These are phyloP conservation scores for Sphaerulina vaccinii DNA, from an alignment of 2,329 filamentous ascomycete genomes.

Conservation along the genomic window DNA sequence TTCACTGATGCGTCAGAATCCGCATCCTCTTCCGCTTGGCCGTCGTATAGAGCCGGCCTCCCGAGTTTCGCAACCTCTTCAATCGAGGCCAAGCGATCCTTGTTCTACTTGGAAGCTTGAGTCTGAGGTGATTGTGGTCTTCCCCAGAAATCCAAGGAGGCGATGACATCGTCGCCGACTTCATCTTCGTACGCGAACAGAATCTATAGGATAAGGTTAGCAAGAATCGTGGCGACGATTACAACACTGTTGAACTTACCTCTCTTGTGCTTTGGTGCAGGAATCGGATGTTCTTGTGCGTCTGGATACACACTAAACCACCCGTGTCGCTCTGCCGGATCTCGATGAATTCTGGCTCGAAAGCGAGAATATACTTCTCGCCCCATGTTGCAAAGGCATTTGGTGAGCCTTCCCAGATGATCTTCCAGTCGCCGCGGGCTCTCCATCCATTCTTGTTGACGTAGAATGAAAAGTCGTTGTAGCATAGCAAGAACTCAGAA, in stretches of 20 bases:
- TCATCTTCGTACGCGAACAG: conserved; percentile 98
- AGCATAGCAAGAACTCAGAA: conserved; percentile 95
- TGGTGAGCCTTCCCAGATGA: conserved; percentile 94
- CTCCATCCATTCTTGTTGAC: conserved; percentile 98
- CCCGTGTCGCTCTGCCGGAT: conserved; percentile 93
- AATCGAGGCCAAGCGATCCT: too few species aligned
- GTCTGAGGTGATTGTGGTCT: conserved; percentile 24
- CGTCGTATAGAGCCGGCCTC: not conserved
- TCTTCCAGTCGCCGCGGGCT: conserved; percentile 91
- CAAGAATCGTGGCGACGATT: not conserved
- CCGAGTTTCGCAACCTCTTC: too few species aligned
- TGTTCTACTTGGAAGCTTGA: conserved; percentile 21
- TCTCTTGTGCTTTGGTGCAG: conserved; percentile 90
- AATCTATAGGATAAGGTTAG: conserved; percentile 61
- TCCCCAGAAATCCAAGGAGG: conserved; percentile 94
- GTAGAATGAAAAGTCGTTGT: conserved; percentile 98
- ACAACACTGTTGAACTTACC: conserved; percentile 56
- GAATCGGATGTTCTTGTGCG: conserved; percentile 95
- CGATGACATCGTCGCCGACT: conserved; percentile 85
- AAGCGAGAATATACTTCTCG: conserved; percentile 87
- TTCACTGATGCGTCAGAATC: not conserved
- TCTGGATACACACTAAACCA: conserved; percentile 87
- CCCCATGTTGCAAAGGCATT: conserved; percentile 91
- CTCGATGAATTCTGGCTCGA: conserved; percentile 97
- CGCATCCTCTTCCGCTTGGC: not conserved